Evolutionary conservation across 345 rosid species (phyloP).

Genomic region (Psidium guajava): DNA sequence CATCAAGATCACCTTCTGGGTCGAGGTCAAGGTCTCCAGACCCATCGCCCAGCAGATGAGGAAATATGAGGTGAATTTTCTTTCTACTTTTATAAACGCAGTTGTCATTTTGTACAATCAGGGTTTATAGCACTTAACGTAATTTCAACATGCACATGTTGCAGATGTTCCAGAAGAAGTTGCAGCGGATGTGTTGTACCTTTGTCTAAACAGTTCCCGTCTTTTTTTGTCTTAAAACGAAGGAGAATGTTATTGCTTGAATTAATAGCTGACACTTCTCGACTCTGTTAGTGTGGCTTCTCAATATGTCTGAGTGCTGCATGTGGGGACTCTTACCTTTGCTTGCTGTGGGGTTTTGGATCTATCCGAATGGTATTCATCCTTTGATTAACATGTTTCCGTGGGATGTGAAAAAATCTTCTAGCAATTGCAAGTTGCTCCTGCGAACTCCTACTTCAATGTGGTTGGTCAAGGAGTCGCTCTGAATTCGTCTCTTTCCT

Average conservation of each 20-base stretch:
- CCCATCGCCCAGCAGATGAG: neutral
- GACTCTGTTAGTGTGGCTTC: neutral
- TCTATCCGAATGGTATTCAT: neutral
- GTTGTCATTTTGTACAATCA: neutral
- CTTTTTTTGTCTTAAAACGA: neutral
- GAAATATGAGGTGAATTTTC: neutral
- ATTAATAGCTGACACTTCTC: neutral
- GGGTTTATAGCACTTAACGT: neutral
- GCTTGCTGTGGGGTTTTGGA: neutral
- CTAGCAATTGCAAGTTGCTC: neutral
- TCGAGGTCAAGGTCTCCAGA: conserved; percentile 2
- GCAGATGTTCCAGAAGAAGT: neutral
- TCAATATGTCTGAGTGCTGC: neutral
- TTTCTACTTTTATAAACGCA: neutral
- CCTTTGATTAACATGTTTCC: neutral
- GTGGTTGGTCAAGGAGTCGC: neutral
- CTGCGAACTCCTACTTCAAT: neutral
- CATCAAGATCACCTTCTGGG: conserved; percentile 5
- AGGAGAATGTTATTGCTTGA: neutral
- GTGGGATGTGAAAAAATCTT: neutral
- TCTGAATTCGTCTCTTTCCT: neutral
- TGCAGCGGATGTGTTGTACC: neutral
- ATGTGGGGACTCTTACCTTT: neutral
- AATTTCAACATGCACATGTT: neutral
- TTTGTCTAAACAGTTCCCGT: neutral